Evolutionary conservation across 1,139 yeast genomes (phyloP), one percentile per base, ranked within the genome.

Genomic region (Zygosaccharomyces sapae): DNA sequence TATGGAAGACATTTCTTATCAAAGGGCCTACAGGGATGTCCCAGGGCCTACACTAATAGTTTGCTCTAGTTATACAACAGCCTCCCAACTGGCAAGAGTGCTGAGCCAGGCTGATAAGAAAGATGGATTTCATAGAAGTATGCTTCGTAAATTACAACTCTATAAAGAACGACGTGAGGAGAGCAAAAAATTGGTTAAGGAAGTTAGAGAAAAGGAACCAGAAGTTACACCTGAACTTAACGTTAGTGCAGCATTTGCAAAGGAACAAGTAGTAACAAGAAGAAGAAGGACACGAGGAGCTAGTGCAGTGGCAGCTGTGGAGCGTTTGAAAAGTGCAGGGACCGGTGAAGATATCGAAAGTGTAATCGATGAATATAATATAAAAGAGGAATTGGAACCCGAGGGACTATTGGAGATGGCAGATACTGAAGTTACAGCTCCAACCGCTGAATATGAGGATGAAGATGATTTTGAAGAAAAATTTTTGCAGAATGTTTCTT

Each of bases 251-350:
- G 67, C 72, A 0, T 69, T 69, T 57, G 68, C 62, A 2, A 63
- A 59, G 47, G 64, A 62, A 41, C 57, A 59, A 38, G 52, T 59
- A 1, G 37, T 36, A 2, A 53, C 65, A 3, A 61, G 59, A 46
- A 70, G 97, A 62, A 72, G 97, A 59, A 74, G 97, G 59, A 80
- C 89, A 0, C 74, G 97, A 57, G 97, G 97, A 2, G 94, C 88
- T 1, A 70, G 86, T 0, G 73, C 80, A 0, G 79, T 81, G 3
- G 88, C 90, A 0, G 70, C 74, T 1, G 73, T 70, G 1, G 62
- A 64, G 12, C 56, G 67, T 12, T 58, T 70, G 37, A 52, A 68
- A 49, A 69, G 62, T 47, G 65, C 73, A 18, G 62, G 61, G 2
- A 71, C 72, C 18, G 77, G 73, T 10, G 72, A 65, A 10, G 70